These are phyloP conservation scores for Guillardia theta DNA, from an alignment of 78 protist genomes.

Conservation along the genomic window DNA sequence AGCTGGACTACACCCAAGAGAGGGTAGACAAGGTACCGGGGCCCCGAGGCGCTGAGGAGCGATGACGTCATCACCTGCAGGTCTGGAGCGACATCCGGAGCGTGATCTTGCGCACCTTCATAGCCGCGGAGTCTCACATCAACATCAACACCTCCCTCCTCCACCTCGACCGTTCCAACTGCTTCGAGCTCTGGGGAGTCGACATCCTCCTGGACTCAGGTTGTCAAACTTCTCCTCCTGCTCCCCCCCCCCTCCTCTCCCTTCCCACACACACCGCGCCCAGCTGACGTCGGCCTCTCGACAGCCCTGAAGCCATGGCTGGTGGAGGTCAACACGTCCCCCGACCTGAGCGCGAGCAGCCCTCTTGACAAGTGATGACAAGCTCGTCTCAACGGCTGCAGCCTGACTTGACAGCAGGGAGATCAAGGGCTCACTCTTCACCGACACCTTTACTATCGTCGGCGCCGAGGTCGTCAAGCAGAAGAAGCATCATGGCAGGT, in stretches of 20 bases:
- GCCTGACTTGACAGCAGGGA: not conserved
- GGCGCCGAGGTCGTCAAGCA: not conserved
- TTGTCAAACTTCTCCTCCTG: no score
- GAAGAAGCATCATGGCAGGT: no score
- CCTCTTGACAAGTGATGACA: not conserved
- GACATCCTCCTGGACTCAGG: constrained; percentile 23
- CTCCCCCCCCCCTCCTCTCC: no score
- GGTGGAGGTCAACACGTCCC: constrained; percentile 25
- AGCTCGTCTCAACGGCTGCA: no score
- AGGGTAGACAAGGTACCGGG: not conserved
- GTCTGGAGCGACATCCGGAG: not conserved
- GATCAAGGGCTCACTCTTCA: constrained; percentile 23
- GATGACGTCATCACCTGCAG: no score
- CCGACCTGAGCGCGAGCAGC: not conserved
- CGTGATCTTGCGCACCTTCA: not conserved
- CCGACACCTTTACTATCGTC: not conserved
- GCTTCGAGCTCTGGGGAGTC: constrained; percentile 33
- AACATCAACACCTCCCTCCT: not conserved
- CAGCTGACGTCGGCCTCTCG: no score
- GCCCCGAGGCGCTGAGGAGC: no score
- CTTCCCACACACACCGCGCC: no score
- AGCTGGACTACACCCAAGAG: not conserved
- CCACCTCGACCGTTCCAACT: not conserved
- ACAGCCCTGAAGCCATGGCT: constrained; percentile 31
- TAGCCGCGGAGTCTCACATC: constrained; percentile 24